These are phyloP conservation scores for Lachancea thermotolerans DNA, from an alignment of 805 yeast genomes.

Conservation along the genomic window DNA sequence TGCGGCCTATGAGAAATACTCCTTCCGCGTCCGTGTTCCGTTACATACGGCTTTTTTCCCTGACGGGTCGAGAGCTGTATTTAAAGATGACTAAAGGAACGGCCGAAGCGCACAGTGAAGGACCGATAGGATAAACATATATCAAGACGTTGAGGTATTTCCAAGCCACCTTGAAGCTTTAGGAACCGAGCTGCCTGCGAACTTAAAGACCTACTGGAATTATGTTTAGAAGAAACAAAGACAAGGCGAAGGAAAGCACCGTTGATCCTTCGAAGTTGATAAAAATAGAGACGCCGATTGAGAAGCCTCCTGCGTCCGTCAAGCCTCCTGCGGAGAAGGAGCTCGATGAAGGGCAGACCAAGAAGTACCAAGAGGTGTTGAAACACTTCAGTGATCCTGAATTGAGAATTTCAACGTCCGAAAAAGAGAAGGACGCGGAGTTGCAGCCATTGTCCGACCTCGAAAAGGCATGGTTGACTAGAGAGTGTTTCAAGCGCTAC, in stretches of 20 bases:
- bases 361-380: constrained; percentile 56
- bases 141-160: too few relatives aligned
- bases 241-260: constrained; percentile 19
- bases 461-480: constrained; percentile 89
- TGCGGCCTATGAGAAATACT: neutral
- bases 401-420: constrained; percentile 44
- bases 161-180: too few relatives aligned
- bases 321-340: constrained; percentile 43
- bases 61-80: neutral
- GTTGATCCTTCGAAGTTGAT: constrained; percentile 26
- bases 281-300: constrained; percentile 45
- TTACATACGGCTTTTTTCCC: neutral
- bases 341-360: constrained; percentile 48
- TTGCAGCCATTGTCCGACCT: constrained; percentile 31
- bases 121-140: neutral
- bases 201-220: neutral
- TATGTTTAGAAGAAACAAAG: constrained; percentile 25
- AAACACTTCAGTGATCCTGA: constrained; percentile 54
- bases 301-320: constrained; percentile 43
- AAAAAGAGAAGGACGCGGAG: constrained; percentile 34
- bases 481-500: constrained; percentile 86
- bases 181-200: neutral
- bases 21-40: neutral
- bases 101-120: too few relatives aligned
- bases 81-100: neutral